Percentiles rank a stretch among this genome's conserved stretches.
phyloP scores from a whole-genome alignment of 768 basidiomycete genomes.

The Rhizopogon sp. region DNA sequence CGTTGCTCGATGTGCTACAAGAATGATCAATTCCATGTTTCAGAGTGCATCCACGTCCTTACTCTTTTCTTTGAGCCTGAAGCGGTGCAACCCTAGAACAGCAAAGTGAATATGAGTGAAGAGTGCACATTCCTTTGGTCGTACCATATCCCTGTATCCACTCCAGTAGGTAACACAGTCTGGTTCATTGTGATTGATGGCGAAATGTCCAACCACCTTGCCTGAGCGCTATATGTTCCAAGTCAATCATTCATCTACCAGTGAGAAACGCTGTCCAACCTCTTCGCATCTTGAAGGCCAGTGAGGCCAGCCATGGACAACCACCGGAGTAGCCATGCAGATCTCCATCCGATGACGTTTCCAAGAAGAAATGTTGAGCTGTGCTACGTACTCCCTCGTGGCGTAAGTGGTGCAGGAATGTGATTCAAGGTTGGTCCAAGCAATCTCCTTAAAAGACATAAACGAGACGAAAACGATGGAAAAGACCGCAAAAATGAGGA shows the following conservation, averaged over 20 bases:
- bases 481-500: not conserved
- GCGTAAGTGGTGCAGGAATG: slow-evolving; percentile 23
- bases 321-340: slow-evolving; percentile 16
- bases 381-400: slow-evolving; percentile 24
- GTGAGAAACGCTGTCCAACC: not conserved
- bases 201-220: slow-evolving; percentile 22
- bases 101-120: not conserved
- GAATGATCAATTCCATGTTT: not conserved
- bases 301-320: slow-evolving; percentile 16
- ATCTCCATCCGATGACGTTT: slow-evolving; percentile 12
- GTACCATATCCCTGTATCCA: slow-evolving; percentile 20
- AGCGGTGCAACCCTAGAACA: slow-evolving; percentile 18
- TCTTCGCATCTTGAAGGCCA: slow-evolving; percentile 20
- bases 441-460: not conserved
- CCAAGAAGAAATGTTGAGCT: slow-evolving; percentile 25
- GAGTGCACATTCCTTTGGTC: not conserved
- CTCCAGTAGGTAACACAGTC: slow-evolving; percentile 22
- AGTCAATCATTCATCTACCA: not conserved
- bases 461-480: not conserved
- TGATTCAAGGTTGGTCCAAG: slow-evolving; percentile 12
- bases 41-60: not conserved
- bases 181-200: slow-evolving; percentile 20
- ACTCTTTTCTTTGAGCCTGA: slow-evolving; percentile 18
- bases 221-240: slow-evolving; percentile 9
- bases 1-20: slow-evolving; percentile 22